Evolutionary conservation across 441 rosid species (phyloP), one percentile per base, ranked within the genome.

Genomic region (Corymbia citriodora): DNA sequence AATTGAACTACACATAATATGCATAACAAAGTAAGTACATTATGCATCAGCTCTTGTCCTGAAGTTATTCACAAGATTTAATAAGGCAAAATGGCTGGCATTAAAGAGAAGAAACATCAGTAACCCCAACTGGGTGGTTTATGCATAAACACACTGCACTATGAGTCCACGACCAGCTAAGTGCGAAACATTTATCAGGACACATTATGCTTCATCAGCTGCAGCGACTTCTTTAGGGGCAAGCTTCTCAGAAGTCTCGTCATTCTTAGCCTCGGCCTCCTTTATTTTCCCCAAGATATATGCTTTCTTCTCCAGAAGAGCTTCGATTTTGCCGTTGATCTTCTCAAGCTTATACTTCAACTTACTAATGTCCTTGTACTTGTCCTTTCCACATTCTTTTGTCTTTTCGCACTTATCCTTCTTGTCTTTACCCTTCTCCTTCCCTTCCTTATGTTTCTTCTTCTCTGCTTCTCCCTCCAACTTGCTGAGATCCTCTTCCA

Each of bases 341-440:
- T 89, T 89, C 79, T 89, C 88, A 16, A 89, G 88, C 88, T 89
- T 89, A 27, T n/a, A 21, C 53, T 89, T 89, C 70, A 89, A 61
- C 86, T 45, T 50, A 17, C 33, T 59, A 16, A 82, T 68, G 86
- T 83, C 87, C 68, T 17, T 49, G 83, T 36, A 72, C 50, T 36
- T 72, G 50, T 21, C 27, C 18, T 13, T 45, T 50, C n/a, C 27
- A 6, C 53, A 6, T 3, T 70, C 79, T 23, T 87, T 72, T 7
- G 36, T 54, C 21, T 53, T 68, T 27, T 55, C 81, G 55, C 52
- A 89, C 52, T 90, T 81, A 21, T 36, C 91, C 85, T 79, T 13
- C 83, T 21, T 25, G 10, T 40, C 83, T 31, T 68, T 55, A 36
- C 68, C 88, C 45, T 74, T 74, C 40, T 74, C 50, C 83, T 74